phyloP scores from a whole-genome alignment of 2,329 filamentous ascomycete species.

The Cladobotryum mycophilum region DNA sequence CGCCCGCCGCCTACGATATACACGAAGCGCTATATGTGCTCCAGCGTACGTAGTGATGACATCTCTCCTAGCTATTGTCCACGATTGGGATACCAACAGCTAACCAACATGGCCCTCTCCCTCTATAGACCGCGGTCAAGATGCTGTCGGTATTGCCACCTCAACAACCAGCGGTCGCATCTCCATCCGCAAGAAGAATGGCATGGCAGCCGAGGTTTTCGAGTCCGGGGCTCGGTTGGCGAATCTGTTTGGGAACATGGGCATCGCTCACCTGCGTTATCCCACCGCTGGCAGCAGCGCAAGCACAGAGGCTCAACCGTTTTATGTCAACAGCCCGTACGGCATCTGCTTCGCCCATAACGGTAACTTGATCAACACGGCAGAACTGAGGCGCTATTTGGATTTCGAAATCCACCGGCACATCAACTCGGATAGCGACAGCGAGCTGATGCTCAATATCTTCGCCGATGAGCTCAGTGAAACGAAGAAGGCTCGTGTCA shows the following conservation, averaged over 20 bases:
- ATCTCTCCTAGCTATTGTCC: too few species aligned
- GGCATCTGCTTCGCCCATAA: constrained; percentile 80
- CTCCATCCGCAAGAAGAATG: neutral
- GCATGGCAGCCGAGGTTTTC: neutral
- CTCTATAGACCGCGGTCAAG: neutral
- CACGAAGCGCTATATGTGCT: too few species aligned
- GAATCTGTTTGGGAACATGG: neutral
- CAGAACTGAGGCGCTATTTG: constrained; percentile 62
- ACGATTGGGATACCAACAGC: too few species aligned
- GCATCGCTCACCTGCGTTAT: constrained; percentile 75
- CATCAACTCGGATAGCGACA: constrained; percentile 86
- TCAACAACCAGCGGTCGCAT: neutral
- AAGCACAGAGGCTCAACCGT: constrained; percentile 84
- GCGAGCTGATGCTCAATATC: constrained; percentile 67
- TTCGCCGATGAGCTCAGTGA: constrained; percentile 78
- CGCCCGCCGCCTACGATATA: too few species aligned
- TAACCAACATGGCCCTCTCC: too few species aligned
- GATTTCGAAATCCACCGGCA: constrained; percentile 76
- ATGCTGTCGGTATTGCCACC: neutral
- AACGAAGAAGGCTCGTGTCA: constrained; percentile 74
- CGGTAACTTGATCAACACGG: constrained; percentile 77
- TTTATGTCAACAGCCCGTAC: constrained; percentile 80
- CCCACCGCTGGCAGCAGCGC: constrained; percentile 67
- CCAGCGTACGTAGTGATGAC: too few species aligned
- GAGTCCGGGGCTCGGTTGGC: neutral